Base-by-base conservation (phyloP, 805 yeast species). In the Wickerhamia fluorescens region DNA sequence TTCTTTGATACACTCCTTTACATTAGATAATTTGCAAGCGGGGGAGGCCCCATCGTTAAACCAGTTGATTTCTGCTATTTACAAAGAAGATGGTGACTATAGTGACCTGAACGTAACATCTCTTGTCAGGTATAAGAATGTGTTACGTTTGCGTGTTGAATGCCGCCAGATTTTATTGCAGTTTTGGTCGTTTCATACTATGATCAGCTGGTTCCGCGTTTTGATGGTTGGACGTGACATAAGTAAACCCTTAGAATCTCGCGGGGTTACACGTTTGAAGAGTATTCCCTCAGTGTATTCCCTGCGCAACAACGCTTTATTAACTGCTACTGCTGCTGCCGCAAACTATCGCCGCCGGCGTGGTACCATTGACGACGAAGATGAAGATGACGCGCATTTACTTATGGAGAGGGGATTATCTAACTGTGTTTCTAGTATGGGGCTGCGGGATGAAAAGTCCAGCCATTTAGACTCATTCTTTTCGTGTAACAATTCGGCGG, bases 131-230 rank as follows among this genome's bases (percentile, higher is more conserved):
- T 58, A 56, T 36, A 44, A 49, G 29, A 62, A 63, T 38, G 41
- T 45, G 6, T 47, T 63, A 20, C 45, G 70, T 20, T 40, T 57
- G 6, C 46, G 70, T 23, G 35, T 60, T n/a, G 70, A 63, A 41
- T 45, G 51, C 34, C 46, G 49, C 25, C 70, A 63, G 37, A 20
- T 59, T 12, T 44, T 60, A 13, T 41, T 63, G 4, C 67, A 61
- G 29, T 56, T 56, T 27, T 63, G 68, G 68, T 58, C 66, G 13
- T 61, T 61, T 37, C 43, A 50, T 31, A 58, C 54, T 2, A 47
- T 61, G 58, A 40, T 54, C 10, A 51, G 56, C 25, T 63, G 70
- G 70, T 53, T 34, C 39, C 44, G 66, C 20, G 44, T 45, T 25
- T 42, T 63, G 23, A 33, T 31, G 12, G 53, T 51, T 14, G 68